Evolutionary conservation across 768 basidiomycete species (phyloP), one percentile per base, ranked within the genome.

Genomic region (Phylloporus arenicola): DNA sequence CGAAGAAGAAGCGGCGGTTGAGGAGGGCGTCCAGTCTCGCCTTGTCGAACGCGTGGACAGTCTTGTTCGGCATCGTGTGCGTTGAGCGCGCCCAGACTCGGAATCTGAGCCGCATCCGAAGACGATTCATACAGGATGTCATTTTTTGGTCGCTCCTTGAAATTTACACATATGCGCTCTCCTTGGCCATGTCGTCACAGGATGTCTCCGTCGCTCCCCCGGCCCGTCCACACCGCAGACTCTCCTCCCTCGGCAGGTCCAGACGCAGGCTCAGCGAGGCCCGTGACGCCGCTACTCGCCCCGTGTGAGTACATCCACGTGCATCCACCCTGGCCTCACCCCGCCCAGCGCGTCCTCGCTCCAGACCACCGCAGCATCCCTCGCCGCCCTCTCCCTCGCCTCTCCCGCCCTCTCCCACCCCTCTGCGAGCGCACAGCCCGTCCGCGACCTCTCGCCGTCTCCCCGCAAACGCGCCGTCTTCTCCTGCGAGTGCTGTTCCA

Each of bases 1-100:
- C 91, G 65, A 89, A 98, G 76, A 98, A 99, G 76, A 99, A 99
- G 43, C 96, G 77, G 50, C 88, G 82, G 63, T 84, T 88, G 48
- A 98, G 78, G 42, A 95, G 70, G 20, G 84, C 84, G 61, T 98
- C 96, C 29, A 98, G 78, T 20, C 84, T 79, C 19, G 73, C 56
- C 71, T 94, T 95, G 69, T 94, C 90, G 64, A 99, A 99, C 2
- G 83, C 65, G 63, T 93, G 91, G 0, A 82, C 86, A 2, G 79
- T 80, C 72, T 88, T 95, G 77, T 93, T 88, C 55, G 64, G 48
- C 69, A 68, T 70, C 43, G 60, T 56, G 54, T 67, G 65, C 4
- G 40, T 54, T 50, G 53, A 51, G 2, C 63, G 58, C 3, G 20
- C 42, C 22, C 25, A 30, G 12, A 9, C 19, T 51, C 60, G 53